Base-by-base conservation (phyloP, 345 rosid species). In the Melastoma malabathricum region DNA sequence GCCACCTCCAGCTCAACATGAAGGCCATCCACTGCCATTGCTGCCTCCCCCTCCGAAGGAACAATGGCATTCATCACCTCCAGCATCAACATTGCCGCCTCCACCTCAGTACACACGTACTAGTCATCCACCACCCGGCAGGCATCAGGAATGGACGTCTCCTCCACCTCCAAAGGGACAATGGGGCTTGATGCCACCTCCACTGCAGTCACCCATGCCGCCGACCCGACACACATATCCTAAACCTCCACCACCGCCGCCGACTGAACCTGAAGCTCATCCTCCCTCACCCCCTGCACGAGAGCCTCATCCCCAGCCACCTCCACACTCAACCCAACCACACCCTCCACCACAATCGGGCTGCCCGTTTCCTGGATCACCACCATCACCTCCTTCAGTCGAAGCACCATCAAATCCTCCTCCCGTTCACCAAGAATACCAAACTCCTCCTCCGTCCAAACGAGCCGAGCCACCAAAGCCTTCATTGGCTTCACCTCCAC, bases 91-190 rank as follows among this genome's bases (percentile, higher is more conserved):
- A 39, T 59, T 62, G 0, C 61, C 31, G 1, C 52, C 68, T 3
- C 59, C 59, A 0, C 48, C 51, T 6, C 3, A 31, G 5, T 43
- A 43, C 13, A 6, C 3, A 19, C 31, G 52, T 14, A 44, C 52
- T 5, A 29, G 57, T 5, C 67, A 69, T 1, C 66, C 69, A 6
- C 57, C 64, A 0, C 66, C 69, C 2, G 25, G 4, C 25, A 22
- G 25, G 25, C 25, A 22, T 34, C 41, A 34, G 41, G 41, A 34
- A 15, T 53, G 61, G 1, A 4, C 16, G 18, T 23, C 49, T 4
- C 47, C 76, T 3, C 68, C 70, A 4, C 52, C 48, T 12, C 69
- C 69, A n/a, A 39, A 66, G 1, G 43, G 43, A 1, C 50, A 65
- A 1, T 17, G 34, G 0, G 39, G 56, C 6, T 15, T 58, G 0